Evolutionary conservation across 1,139 yeast species (phyloP), one percentile per base, ranked within the genome.

Genomic region (Yamadazyma diddensiae): DNA sequence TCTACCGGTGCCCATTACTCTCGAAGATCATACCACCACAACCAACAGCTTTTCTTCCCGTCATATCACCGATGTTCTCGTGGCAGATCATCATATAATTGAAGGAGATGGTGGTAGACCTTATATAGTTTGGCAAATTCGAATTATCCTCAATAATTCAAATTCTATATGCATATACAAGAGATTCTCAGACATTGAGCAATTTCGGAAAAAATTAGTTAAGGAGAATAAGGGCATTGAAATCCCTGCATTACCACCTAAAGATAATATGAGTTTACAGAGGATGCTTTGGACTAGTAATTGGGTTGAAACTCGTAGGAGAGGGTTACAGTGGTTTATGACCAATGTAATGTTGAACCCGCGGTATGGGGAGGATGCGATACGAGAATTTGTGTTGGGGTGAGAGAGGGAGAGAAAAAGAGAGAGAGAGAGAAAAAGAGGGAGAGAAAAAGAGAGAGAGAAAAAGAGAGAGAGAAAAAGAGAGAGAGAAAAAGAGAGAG

Each of bases 301-400:
- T 22, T 85, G 88, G 70, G 53, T 85, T 22, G 82, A 74, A 39
- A 63, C 63, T 19, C 58, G 95, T 27, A 57, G 88, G 9, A 68
- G 71, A 33, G 87, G 92, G 0, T 59, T 85, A 14, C 94, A 84
- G 49, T 85, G 80, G 71, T 85, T 86, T 55, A 51, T 82, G 47
- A 74, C 77, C 40, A 78, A 80, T 43, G 76, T 83, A 4, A 53
- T 85, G 23, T 60, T 86, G 46, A 81, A 84, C 46, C 92, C 94
- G 43, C 73, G 75, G 40, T 61, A 65, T 33, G 57, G 73, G 16
- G 52, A 51, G 1, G 61, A 68, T 8, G 77, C 82, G 8, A 71
- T 70, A 42, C n/a, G n/a, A n/a, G 53, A 59, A 24, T 82, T 82
- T 55, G 71, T 81, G 7, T 41, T 62, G n/a, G n/a, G n/a, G n/a